These are phyloP conservation scores for Lavandula angustifolia DNA, from an alignment of 257 asterid species.

Conservation along the genomic window DNA sequence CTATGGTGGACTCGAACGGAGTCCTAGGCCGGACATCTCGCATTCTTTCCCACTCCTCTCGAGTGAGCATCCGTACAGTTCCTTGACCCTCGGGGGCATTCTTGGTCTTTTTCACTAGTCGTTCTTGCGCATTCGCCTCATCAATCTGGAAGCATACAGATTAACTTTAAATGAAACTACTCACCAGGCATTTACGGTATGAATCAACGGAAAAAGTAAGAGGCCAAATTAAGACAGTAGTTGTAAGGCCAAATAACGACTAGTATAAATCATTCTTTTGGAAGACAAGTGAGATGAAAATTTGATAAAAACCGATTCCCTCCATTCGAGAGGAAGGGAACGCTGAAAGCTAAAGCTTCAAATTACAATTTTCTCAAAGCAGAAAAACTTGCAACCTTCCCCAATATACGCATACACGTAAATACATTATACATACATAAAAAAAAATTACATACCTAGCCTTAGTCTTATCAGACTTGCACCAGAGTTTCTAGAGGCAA, in stretches of 20 bases:
- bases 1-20: conserved; percentile 80
- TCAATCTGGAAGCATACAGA: conserved; percentile 60
- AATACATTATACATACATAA: no score
- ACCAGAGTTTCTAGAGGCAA: conserved; percentile 5
- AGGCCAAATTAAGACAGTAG: background rate
- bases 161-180: background rate
- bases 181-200: background rate
- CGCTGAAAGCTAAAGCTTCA: no score
- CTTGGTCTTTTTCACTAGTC: conserved; percentile 66
- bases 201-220: background rate
- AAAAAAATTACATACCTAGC: no score
- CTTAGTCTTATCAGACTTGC: background rate
- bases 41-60: conserved; percentile 87
- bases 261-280: background rate
- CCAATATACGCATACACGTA: no score
- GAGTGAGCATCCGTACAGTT: conserved; percentile 82
- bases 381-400: no score
- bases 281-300: background rate
- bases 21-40: conserved; percentile 80
- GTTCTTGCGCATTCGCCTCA: conserved; percentile 72
- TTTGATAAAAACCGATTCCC: no score
- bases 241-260: background rate
- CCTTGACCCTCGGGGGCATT: conserved; percentile 93
- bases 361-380: no score
- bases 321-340: no score